phyloP scores from a whole-genome alignment of 176 grass and related monocot species.

The Areca catechu region DNA sequence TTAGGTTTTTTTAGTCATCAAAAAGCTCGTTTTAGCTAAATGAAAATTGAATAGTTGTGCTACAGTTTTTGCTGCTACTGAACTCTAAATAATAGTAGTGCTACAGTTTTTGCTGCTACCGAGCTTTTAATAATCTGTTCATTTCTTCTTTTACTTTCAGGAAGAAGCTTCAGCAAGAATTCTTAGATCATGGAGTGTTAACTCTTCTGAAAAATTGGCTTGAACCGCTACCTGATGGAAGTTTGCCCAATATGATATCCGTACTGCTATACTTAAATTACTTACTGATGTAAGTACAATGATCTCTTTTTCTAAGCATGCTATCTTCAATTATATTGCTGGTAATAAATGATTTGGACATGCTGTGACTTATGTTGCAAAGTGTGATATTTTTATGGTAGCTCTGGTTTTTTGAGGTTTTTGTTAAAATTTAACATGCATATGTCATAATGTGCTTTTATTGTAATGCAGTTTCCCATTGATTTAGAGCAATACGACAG shows the following conservation, averaged over 20 bases:
- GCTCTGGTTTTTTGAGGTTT: no score
- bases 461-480: conserved; percentile 68
- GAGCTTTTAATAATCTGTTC: no score
- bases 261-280: conserved; percentile 77
- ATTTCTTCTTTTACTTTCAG: conserved; percentile 18
- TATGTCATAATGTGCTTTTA: background rate
- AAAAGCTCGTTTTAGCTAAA: no score
- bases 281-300: conserved; percentile 57
- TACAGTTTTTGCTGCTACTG: no score
- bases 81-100: no score
- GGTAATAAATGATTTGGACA: no score
- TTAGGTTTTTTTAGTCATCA: no score
- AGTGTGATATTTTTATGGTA: no score
- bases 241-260: conserved; percentile 88
- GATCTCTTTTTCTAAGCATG: background rate
- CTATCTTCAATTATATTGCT: background rate
- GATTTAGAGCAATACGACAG: conserved; percentile 82
- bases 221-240: conserved; percentile 88
- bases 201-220: conserved; percentile 93
- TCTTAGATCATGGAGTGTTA: conserved; percentile 91
- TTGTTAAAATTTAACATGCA: no score
- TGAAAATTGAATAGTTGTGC: no score
- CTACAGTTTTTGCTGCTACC: no score
- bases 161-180: conserved; percentile 98
- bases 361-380: no score